Percentiles rank a stretch among this genome's conserved stretches.
Evolutionary conservation across 495 filamentous ascomycete species (phyloP).

Genomic region (Xanthoparmelia taractica): DNA sequence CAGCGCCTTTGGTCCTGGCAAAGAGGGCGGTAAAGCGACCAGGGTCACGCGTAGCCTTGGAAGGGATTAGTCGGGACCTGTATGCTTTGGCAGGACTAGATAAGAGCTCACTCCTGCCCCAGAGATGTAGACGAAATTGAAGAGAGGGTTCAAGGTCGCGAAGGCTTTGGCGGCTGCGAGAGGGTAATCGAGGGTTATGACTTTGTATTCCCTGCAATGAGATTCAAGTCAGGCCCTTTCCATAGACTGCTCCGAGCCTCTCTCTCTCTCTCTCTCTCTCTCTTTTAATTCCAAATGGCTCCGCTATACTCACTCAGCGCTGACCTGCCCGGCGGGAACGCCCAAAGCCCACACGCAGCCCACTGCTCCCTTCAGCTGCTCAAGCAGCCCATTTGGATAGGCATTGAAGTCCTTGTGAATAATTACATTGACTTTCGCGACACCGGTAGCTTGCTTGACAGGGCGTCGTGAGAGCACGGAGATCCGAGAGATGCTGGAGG

Average conservation of each 20-base stretch:
- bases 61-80: neutral
- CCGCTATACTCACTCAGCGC: conserved; percentile 39
- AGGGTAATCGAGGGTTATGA: conserved; percentile 50
- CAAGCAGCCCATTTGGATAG: conserved; percentile 42
- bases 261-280: neutral
- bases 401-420: conserved; percentile 50
- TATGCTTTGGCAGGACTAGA: neutral
- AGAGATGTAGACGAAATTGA: conserved; percentile 55
- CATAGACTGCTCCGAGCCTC: neutral
- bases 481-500: conserved; percentile 21
- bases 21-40: conserved; percentile 42
- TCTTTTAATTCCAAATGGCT: too few relatives aligned
- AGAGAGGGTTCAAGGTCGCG: conserved; percentile 38
- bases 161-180: conserved; percentile 48
- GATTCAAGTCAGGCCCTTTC: neutral
- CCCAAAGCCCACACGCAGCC: conserved; percentile 57
- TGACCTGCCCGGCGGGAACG: conserved; percentile 42
- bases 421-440: conserved; percentile 44
- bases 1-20: conserved; percentile 50
- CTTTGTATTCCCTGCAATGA: conserved; percentile 44
- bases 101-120: conserved; percentile 35
- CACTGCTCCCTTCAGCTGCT: conserved; percentile 46
- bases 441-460: conserved; percentile 16
- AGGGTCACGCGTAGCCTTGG: conserved; percentile 35
- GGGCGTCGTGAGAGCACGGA: conserved; percentile 5